Conservation (phyloP, 352 stramenopile species). For the Pythium sp. region DNA sequence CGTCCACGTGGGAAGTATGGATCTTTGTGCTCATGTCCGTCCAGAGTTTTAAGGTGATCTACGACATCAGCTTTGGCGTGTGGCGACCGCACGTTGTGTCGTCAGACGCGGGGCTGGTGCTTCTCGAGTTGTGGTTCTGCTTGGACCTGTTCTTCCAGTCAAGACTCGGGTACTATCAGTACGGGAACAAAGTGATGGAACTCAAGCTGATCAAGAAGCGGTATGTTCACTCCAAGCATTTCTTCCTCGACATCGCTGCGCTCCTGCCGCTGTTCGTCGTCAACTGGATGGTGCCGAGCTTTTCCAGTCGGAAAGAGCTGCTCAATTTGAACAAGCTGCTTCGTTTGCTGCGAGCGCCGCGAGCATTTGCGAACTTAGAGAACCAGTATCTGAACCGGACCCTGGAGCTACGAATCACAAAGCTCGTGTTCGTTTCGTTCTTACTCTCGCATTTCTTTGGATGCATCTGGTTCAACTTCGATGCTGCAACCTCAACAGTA, state of each 20-base stretch:
- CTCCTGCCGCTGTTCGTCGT: constrained; percentile 41
- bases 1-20: constrained; percentile 28
- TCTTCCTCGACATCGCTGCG: constrained; percentile 33
- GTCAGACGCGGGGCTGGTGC: constrained; percentile 26
- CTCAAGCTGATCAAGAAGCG: constrained; percentile 28
- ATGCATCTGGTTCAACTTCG: constrained; percentile 65
- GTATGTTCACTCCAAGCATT: constrained; percentile 36
- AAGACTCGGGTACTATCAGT: constrained; percentile 56
- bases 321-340: constrained; percentile 58
- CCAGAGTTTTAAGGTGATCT: constrained; percentile 38
- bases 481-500: constrained; percentile 16
- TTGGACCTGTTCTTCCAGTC: constrained; percentile 48
- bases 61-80: constrained; percentile 26
- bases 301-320: constrained; percentile 29
- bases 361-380: constrained; percentile 25
- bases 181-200: constrained; percentile 72
- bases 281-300: constrained; percentile 37
- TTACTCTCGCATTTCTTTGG: constrained; percentile 48
- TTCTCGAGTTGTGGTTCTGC: constrained; percentile 43
- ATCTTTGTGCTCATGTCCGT: constrained; percentile 28
- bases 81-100: not conserved
- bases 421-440: constrained; percentile 46
- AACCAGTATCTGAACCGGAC: constrained; percentile 40
- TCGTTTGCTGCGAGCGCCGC: constrained; percentile 28
- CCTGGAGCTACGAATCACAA: constrained; percentile 42